phyloP scores from a whole-genome alignment of 2,329 filamentous ascomycete species.

The Aspergillus transmontanensis region DNA sequence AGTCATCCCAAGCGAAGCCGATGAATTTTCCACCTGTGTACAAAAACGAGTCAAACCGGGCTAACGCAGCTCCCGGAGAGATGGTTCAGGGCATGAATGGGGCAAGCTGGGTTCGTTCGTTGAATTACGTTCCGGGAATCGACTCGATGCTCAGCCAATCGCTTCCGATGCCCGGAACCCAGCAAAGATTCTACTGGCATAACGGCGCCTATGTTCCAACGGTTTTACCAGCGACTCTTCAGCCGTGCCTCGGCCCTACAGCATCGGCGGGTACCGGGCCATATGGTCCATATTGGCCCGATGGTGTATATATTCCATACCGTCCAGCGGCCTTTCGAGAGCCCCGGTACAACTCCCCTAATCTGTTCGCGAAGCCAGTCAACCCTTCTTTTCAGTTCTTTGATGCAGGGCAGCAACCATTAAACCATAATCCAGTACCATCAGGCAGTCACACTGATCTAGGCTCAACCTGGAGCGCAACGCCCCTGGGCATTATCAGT shows the following conservation, averaged over 20 bases:
- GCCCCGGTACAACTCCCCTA: conserved; percentile 45
- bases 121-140: conserved; percentile 54
- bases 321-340: conserved; percentile 60
- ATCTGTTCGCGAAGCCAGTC: conserved; percentile 25
- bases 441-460: conserved; percentile 29
- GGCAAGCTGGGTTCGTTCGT: conserved; percentile 45
- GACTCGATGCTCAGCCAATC: conserved; percentile 65
- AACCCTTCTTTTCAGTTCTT: conserved; percentile 30
- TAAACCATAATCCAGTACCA: conserved; percentile 30
- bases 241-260: conserved; percentile 60
- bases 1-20: conserved; percentile 31
- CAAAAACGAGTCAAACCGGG: conserved; percentile 36
- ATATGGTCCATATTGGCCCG: conserved; percentile 66
- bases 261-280: conserved; percentile 59
- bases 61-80: conserved; percentile 31
- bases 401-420: conserved; percentile 32
- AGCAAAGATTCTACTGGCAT: conserved; percentile 46
- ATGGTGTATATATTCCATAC: conserved; percentile 64
- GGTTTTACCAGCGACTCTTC: conserved; percentile 61
- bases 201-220: conserved; percentile 58
- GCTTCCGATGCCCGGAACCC: conserved; percentile 44
- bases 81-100: conserved; percentile 36
- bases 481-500: conserved; percentile 27
- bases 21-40: conserved; percentile 44
- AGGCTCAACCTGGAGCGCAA: conserved; percentile 36